A percentile compares a stretch with the other conserved stretches of the same genome.
phyloP scores from a whole-genome alignment of 345 rosid species.

The Lepidium didymum region DNA sequence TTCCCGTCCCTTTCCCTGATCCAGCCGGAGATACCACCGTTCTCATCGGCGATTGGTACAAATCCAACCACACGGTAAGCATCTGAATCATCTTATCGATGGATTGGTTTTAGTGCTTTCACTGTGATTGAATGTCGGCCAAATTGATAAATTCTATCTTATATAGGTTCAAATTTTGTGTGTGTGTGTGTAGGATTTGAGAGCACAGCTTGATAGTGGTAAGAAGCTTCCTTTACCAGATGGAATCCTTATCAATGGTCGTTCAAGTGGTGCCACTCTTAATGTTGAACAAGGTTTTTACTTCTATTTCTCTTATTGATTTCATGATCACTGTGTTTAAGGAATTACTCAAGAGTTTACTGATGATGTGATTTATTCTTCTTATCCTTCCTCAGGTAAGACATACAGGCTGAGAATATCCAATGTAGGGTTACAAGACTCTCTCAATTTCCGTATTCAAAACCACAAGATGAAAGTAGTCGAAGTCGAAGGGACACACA shows the following conservation, averaged over 20 bases:
- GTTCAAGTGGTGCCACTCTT: constrained; percentile 56
- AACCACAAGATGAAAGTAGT: constrained; percentile 72
- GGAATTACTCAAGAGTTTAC: not conserved
- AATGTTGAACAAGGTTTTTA: constrained; percentile 77
- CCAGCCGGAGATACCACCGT: constrained; percentile 72
- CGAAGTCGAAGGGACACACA: constrained; percentile 93
- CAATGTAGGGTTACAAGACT: constrained; percentile 75
- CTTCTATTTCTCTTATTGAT: not conserved
- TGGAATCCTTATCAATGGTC: constrained; percentile 92
- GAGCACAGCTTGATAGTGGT: constrained; percentile 52
- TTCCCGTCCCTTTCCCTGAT: constrained; percentile 62
- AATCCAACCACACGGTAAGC: constrained; percentile 63
- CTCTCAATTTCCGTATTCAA: constrained; percentile 91
- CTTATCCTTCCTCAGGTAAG: constrained; percentile 29
- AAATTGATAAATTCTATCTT: not conserved
- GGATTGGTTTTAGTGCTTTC: not conserved
- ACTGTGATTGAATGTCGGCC: not conserved
- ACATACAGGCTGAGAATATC: constrained; percentile 89
- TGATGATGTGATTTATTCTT: constrained; percentile 1
- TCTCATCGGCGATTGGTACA: constrained; percentile 79
- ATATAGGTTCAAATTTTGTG: too few species aligned
- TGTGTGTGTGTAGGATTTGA: constrained; percentile 43
- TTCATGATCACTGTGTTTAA: not conserved
- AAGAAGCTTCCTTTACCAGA: constrained; percentile 68
- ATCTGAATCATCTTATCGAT: not conserved